A percentile compares a stretch with the other conserved stretches of the same genome.
Conservation (phyloP, 371 early-diverging fungal species). For the Mucor velutinosus region DNA sequence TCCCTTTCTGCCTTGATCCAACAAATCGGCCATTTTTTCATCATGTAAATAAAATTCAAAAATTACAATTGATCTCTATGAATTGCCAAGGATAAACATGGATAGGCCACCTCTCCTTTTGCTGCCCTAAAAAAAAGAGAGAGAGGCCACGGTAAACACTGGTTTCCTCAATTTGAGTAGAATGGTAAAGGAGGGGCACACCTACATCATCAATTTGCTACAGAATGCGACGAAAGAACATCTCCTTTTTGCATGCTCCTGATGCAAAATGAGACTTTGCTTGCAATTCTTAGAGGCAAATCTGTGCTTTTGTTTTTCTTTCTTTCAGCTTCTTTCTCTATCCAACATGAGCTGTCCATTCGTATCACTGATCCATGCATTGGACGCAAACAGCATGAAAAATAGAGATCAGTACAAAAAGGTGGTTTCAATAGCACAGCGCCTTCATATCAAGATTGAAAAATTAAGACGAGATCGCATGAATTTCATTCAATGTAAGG, state of each 20-base stretch:
- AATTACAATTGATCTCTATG: background rate
- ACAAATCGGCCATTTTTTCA: background rate
- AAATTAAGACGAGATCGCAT: background rate
- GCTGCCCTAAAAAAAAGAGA: background rate
- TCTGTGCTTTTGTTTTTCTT: background rate
- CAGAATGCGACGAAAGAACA: background rate
- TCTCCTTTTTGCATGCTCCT: background rate
- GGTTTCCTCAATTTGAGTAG: background rate
- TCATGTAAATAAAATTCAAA: background rate
- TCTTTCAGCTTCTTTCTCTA: background rate
- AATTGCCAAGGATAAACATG: background rate
- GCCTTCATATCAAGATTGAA: background rate
- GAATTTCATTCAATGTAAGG: background rate
- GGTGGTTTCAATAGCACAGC: background rate
- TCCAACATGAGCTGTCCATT: background rate
- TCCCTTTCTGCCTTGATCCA: background rate
- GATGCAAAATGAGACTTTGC: background rate
- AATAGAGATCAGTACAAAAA: slow-evolving; percentile 7
- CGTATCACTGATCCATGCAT: background rate
- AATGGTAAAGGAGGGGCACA: background rate
- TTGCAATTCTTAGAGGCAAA: background rate
- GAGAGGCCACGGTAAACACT: background rate
- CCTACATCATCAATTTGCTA: background rate
- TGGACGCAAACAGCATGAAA: slow-evolving; percentile 1
- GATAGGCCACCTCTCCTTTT: background rate